Base-by-base conservation (phyloP, 2,329 filamentous ascomycete species). In the Botryotinia globosa region DNA sequence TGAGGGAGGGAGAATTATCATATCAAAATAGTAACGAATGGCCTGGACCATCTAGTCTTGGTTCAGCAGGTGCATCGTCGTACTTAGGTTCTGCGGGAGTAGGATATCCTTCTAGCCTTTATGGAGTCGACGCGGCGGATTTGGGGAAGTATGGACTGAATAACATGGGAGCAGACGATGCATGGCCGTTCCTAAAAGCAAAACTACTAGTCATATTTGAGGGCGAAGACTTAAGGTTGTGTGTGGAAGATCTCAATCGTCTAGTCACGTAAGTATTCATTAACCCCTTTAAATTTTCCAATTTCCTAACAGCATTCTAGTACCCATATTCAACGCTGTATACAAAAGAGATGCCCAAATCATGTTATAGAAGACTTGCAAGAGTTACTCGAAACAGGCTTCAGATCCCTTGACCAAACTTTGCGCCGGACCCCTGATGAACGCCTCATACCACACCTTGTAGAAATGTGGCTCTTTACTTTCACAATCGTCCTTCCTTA, bases 381-480 rank as follows among this genome's bases (percentile, higher is more conserved):
- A 67, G 92, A 95, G 76, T 85, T 96, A 6, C 84, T 96, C 3
- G 83, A 86, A n/a, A 92, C 92, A 0, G 96, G 96, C 1, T 99
- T 98, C 79, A 86, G 88, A 44, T 94, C 92, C 2, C 86, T 99
- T 3, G 95, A 97, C 77, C 92, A 94, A 76, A 94, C 93, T 0
- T 84, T 98, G 29, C 88, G 91, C 67, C 89, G 89, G 63, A 90
- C 94, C 0, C 87, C 93, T 0, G 95, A 98, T 79, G 94, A 97
- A 74, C 89, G 91, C 48, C 87, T 98, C n/a, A 94, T 98, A 34
- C 93, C 94, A 0, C 90, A 94, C 72, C 85, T 99, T 0, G 95
- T 98, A 3, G 94, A 97, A 80, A 90, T 98, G 80, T 99, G 96
- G 96, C 89, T 97, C 73, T 90, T 96, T 64, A 94, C 96, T 0